Percentiles rank a stretch among this genome's conserved stretches.
phyloP scores from a whole-genome alignment of 2,329 filamentous ascomycete species.

The Pseudogymnoascus sp. region DNA sequence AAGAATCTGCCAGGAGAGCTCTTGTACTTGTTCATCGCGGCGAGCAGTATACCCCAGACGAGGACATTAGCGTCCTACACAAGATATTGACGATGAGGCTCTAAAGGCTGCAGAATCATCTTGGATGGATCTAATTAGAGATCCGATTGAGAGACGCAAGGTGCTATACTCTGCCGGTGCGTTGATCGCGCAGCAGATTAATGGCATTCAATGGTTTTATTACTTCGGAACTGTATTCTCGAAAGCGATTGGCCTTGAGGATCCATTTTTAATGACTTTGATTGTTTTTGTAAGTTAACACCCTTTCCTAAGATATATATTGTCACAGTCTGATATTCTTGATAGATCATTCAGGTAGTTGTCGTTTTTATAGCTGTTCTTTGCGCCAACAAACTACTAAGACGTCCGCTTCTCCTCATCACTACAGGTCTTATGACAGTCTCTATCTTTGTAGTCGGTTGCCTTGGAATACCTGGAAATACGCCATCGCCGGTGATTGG shows the following conservation, averaged over 20 bases:
- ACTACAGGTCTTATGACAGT: constrained; percentile 34
- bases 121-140: constrained; percentile 35
- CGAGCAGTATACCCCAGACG: constrained; percentile 26
- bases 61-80: constrained; percentile 22
- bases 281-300: neutral
- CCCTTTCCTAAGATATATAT: neutral
- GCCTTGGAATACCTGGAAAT: constrained; percentile 32
- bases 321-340: neutral
- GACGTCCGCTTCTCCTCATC: constrained; percentile 33
- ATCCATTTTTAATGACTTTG: constrained; percentile 30
- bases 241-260: constrained; percentile 34
- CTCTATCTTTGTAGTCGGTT: constrained; percentile 36
- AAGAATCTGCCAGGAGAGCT: constrained; percentile 26
- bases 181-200: constrained; percentile 41
- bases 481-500: constrained; percentile 23
- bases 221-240: constrained; percentile 38
- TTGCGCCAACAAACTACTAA: constrained; percentile 34
- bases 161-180: constrained; percentile 38
- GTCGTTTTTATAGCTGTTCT: constrained; percentile 34
- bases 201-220: constrained; percentile 42
- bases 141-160: constrained; percentile 41
- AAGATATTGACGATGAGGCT: constrained; percentile 13
- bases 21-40: constrained; percentile 31
- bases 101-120: constrained; percentile 26
- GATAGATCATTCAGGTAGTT: constrained; percentile 36